Evolutionary conservation across 2,329 filamentous ascomycete genomes (phyloP), one percentile per base, ranked within the genome.

Genomic region (Talaromyces islandicus): DNA sequence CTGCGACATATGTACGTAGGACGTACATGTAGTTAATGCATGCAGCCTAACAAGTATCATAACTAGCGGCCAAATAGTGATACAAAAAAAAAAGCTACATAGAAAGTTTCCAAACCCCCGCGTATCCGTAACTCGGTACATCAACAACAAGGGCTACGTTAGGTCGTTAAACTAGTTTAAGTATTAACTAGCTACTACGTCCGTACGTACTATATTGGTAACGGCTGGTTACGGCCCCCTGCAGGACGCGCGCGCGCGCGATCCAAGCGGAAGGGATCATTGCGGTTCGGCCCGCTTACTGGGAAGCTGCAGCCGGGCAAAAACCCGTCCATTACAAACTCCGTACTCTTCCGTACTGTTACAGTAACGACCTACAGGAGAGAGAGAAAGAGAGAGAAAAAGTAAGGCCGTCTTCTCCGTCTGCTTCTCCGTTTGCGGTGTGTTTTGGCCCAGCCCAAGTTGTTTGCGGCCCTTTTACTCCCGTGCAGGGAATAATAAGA

Each of bases 271-370:
- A 52, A 29, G 48, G 48, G 48, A 52, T 52, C 48, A 52, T 46
- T 53, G 55, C 59, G 59, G 59, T 54, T 58, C 59, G 59, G 59
- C 55, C 59, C 59, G 59, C 59, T 61, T 57, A 41, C 56, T 61
- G 56, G 59, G 48, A 58, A 54, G 48, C 43, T 38, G 24, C 51
- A 55, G 19, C 25, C 27, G n/a, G 30, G 9, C 30, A 27, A 27
- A 27, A 27, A 27, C 25, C 3, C 25, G 25, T 27, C 25, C 6
- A 6, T 3, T 27, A 27, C 25, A 3, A 27, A n/a, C n/a, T 43
- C n/a, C 38, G 38, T 43, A 41, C 14, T 41, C 14, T 7, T n/a
- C 14, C 7, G 38, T 46, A 46, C n/a, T 46, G 41, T 46, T 19
- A 43, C 17, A 43, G 17, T 46, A 21, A 7, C 5, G 5, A 35